Evolutionary conservation across 352 stramenopile genomes (phyloP).

Genomic region (Phytopythium cucurbitacearum): DNA sequence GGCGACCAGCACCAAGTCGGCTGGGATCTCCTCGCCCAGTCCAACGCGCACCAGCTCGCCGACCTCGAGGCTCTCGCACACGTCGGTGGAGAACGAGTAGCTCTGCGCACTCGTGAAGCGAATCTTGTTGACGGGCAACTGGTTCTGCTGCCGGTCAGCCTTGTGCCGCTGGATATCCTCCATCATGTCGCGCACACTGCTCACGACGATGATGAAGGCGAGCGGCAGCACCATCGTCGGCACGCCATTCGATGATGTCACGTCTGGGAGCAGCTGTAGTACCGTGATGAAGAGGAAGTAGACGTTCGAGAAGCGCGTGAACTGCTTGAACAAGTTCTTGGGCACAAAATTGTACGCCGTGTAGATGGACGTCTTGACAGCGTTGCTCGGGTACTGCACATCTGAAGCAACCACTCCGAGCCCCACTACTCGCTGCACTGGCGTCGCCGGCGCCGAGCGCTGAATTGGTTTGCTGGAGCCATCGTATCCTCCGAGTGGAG

Average conservation of each 20-base stretch:
- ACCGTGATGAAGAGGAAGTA: slow-evolving; percentile 90
- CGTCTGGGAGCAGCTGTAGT: slow-evolving; percentile 75
- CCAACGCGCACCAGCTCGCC: slow-evolving; percentile 75
- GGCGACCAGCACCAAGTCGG: slow-evolving; percentile 65
- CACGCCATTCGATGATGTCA: slow-evolving; percentile 79
- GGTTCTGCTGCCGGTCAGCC: slow-evolving; percentile 67
- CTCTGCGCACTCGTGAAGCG: slow-evolving; percentile 11
- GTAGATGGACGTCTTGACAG: slow-evolving; percentile 57
- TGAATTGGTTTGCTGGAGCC: background rate
- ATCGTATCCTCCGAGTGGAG: background rate
- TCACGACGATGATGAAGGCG: slow-evolving; percentile 83
- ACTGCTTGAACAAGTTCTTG: slow-evolving; percentile 79
- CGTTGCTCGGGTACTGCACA: slow-evolving; percentile 35
- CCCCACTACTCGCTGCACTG: slow-evolving; percentile 13
- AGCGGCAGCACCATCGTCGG: slow-evolving; percentile 85
- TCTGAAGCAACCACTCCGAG: slow-evolving; percentile 16
- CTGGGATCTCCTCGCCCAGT: slow-evolving; percentile 69
- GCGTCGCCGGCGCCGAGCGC: background rate
- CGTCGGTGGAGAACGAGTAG: slow-evolving; percentile 14
- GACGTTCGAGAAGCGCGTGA: slow-evolving; percentile 84
- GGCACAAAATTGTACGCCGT: slow-evolving; percentile 55
- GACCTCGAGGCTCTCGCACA: slow-evolving; percentile 57
- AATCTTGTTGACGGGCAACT: slow-evolving; percentile 21
- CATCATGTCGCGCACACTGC: slow-evolving; percentile 68
- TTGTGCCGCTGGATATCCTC: slow-evolving; percentile 78